Conservation (phyloP, 441 rosid species). For the Eruca vesicaria region DNA sequence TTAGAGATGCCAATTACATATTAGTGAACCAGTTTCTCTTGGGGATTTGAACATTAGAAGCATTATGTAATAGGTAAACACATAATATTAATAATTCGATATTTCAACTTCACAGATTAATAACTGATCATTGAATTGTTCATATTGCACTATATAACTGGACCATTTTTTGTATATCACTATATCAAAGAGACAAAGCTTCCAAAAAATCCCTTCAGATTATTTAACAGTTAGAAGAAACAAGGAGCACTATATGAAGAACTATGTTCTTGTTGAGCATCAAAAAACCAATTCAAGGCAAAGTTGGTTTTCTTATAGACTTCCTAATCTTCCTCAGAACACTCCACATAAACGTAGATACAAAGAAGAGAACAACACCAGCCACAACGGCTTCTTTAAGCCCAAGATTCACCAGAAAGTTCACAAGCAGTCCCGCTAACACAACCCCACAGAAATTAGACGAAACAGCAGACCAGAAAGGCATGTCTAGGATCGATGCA, state of each 20-base stretch:
- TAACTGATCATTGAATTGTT: no score
- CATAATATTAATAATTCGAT: no score
- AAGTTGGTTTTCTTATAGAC: conserved; percentile 43
- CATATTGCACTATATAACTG: not conserved
- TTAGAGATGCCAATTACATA: no score
- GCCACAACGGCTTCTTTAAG: conserved; percentile 66
- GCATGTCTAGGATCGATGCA: conserved; percentile 89
- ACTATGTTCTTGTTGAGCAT: not conserved
- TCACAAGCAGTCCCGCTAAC: conserved; percentile 82
- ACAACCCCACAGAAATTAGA: conserved; percentile 84
- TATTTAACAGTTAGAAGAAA: conserved; percentile 8
- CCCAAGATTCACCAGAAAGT: conserved; percentile 83
- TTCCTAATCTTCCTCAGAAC: conserved; percentile 44
- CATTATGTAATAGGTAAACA: no score
- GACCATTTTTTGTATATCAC: not conserved
- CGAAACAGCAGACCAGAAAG: conserved; percentile 78
- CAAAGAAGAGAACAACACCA: conserved; percentile 63
- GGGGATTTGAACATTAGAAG: no score
- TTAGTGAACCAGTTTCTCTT: no score
- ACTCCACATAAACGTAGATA: conserved; percentile 85
- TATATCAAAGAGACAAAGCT: not conserved
- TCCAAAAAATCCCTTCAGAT: not conserved
- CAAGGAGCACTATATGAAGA: not conserved
- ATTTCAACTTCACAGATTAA: no score
- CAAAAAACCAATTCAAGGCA: conserved; percentile 21